A percentile compares a stretch with the other conserved stretches of the same genome.
Conservation (phyloP, 2,329 filamentous ascomycete species). For the Alternaria arborescens region DNA sequence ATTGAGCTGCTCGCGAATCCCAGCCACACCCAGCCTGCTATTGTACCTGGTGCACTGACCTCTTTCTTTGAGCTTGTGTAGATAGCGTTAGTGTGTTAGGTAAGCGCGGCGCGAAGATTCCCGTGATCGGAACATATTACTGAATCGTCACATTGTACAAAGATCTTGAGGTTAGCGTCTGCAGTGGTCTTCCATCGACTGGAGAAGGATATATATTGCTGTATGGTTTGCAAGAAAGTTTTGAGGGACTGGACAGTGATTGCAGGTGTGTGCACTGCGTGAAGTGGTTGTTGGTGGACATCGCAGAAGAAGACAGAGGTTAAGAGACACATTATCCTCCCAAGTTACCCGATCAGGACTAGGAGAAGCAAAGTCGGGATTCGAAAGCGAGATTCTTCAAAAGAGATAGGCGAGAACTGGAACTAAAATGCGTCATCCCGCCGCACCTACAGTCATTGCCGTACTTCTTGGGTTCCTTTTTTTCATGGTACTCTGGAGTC, state of each 20-base stretch:
- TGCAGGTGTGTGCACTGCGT: background rate
- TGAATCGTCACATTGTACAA: background rate
- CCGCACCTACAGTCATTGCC: slow-evolving; percentile 45
- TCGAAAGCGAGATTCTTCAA: background rate
- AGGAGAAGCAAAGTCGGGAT: background rate
- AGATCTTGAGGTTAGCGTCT: background rate
- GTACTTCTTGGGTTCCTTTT: slow-evolving; percentile 42
- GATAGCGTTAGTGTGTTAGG: background rate
- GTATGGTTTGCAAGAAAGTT: background rate
- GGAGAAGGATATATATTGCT: background rate
- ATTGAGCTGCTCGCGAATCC: background rate
- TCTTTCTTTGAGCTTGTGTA: background rate
- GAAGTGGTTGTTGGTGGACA: background rate
- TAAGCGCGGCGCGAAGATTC: background rate
- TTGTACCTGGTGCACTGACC: background rate
- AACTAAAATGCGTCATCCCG: slow-evolving; percentile 45
- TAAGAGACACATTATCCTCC: background rate
- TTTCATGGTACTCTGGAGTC: slow-evolving; percentile 39
- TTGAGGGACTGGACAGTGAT: background rate
- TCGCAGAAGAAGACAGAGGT: background rate
- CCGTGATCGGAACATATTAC: background rate
- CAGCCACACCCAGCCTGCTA: background rate
- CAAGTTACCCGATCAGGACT: background rate
- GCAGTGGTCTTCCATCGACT: background rate
- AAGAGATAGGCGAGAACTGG: background rate